Evolutionary conservation across 305 asterid species (phyloP).

Genomic region (Stenogyne calaminthoides): DNA sequence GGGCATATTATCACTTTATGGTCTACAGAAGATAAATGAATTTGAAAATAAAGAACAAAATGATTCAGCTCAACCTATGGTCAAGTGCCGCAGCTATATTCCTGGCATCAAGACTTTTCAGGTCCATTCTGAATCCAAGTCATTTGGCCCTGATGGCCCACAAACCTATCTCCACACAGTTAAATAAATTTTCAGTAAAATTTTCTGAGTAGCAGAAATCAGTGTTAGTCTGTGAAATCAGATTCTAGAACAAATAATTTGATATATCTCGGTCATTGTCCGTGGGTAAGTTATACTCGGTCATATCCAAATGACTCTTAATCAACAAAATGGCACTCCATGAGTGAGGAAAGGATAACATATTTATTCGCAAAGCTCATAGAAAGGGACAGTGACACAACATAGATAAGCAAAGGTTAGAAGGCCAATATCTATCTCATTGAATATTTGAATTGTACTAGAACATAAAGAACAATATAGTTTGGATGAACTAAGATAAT

Average conservation of each 20-base stretch:
- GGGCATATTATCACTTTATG: not conserved
- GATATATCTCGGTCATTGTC: not conserved
- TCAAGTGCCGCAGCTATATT: conserved; percentile 82
- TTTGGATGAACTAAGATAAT: not conserved
- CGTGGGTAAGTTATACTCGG: not conserved
- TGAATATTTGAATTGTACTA: not conserved
- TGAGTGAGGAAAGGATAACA: not conserved
- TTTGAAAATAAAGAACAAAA: not conserved
- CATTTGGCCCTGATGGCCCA: conserved; percentile 97
- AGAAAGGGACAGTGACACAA: not conserved
- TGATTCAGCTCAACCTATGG: conserved; percentile 58
- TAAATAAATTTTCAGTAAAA: conserved; percentile 25
- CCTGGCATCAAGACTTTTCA: conserved; percentile 60
- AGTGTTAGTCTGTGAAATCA: conserved; percentile 9
- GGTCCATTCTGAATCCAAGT: conserved; percentile 92
- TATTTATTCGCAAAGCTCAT: not conserved
- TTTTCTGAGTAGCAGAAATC: conserved; percentile 11
- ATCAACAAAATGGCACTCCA: not conserved
- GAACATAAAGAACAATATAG: not conserved
- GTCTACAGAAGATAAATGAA: conserved; percentile 14
- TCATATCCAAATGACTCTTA: conserved; percentile 8
- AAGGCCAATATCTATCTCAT: not conserved
- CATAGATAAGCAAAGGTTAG: not conserved
- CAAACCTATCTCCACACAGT: conserved; percentile 58
- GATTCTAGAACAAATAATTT: conserved; percentile 5